Evolutionary conservation across 495 filamentous ascomycete species (phyloP).

Genomic region (Venustampulla echinocandica): DNA sequence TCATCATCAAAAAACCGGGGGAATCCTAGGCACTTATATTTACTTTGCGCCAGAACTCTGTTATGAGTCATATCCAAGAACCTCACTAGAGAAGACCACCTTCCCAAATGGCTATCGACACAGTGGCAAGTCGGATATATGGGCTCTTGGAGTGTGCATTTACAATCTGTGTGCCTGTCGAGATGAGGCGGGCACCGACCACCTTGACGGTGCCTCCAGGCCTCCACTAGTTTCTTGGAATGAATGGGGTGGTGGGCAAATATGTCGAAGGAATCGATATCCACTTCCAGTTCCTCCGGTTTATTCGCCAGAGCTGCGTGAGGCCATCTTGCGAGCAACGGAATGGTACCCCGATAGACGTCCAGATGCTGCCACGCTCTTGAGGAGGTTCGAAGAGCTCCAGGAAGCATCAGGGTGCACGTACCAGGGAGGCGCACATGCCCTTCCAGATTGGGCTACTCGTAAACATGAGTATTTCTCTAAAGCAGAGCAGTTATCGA

Average conservation of each 20-base stretch:
- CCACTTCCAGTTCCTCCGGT: background rate
- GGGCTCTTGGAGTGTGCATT: slow-evolving; percentile 17
- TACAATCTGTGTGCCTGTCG: slow-evolving; percentile 7
- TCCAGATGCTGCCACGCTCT: background rate
- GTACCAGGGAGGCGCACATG: background rate
- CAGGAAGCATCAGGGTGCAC: background rate
- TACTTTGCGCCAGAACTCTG: slow-evolving; percentile 19
- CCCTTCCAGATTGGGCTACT: slow-evolving; percentile 9
- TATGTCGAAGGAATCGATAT: background rate
- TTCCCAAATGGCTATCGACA: slow-evolving; percentile 13
- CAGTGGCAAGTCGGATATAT: slow-evolving; percentile 17
- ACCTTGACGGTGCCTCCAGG: background rate
- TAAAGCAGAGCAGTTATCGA: background rate
- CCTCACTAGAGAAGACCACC: background rate
- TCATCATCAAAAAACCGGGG: background rate
- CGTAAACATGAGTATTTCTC: slow-evolving; percentile 7
- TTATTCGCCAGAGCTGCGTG: background rate
- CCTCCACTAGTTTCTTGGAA: background rate
- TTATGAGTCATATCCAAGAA: slow-evolving; percentile 11
- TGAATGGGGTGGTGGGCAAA: background rate
- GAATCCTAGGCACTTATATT: slow-evolving; percentile 2
- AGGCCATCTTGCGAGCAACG: slow-evolving; percentile 1
- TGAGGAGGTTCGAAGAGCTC: background rate
- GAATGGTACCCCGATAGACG: background rate
- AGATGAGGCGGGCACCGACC: background rate